Evolutionary conservation across 1,139 yeast species (phyloP).

Genomic region (Keqinozyma sinolaborantium): DNA sequence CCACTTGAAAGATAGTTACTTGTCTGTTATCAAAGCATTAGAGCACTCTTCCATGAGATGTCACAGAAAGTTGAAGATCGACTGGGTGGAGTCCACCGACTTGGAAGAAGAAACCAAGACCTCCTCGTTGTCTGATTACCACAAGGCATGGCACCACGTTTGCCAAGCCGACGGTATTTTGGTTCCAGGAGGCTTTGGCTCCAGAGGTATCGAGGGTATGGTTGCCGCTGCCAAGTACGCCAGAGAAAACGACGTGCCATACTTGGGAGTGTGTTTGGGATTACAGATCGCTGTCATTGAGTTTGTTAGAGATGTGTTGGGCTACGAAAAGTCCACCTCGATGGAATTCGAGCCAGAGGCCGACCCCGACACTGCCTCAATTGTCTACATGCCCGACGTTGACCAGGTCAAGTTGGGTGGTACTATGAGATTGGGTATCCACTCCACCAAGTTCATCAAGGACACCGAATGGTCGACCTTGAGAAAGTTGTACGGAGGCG

Average conservation of each 20-base stretch:
- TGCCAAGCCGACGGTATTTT: constrained; percentile 96
- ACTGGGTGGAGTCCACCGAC: constrained; percentile 95
- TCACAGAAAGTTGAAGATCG: constrained; percentile 75
- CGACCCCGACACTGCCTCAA: constrained; percentile 67
- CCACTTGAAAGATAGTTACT: constrained; percentile 88
- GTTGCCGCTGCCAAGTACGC: constrained; percentile 96
- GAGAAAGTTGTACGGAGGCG: constrained; percentile 77
- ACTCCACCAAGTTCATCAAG: constrained; percentile 78
- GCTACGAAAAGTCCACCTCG: constrained; percentile 68
- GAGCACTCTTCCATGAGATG: constrained; percentile 95
- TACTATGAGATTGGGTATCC: constrained; percentile 96
- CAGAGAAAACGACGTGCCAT: constrained; percentile 90
- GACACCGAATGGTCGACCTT: constrained; percentile 69
- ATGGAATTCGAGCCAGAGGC: constrained; percentile 74
- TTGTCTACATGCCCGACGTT: constrained; percentile 98
- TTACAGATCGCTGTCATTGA: constrained; percentile 97
- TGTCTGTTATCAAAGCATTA: constrained; percentile 90
- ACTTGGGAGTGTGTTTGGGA: constrained; percentile 95
- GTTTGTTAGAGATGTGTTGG: constrained; percentile 79
- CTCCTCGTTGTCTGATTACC: constrained; percentile 71
- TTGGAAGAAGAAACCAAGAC: constrained; percentile 71
- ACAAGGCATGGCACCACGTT: constrained; percentile 92
- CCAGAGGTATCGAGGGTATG: constrained; percentile 98
- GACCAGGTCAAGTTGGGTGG: constrained; percentile 97
- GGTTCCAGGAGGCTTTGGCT: constrained; percentile 98